Evolutionary conservation across 495 filamentous ascomycete species (phyloP).

Genomic region (Daldinia concentrica): DNA sequence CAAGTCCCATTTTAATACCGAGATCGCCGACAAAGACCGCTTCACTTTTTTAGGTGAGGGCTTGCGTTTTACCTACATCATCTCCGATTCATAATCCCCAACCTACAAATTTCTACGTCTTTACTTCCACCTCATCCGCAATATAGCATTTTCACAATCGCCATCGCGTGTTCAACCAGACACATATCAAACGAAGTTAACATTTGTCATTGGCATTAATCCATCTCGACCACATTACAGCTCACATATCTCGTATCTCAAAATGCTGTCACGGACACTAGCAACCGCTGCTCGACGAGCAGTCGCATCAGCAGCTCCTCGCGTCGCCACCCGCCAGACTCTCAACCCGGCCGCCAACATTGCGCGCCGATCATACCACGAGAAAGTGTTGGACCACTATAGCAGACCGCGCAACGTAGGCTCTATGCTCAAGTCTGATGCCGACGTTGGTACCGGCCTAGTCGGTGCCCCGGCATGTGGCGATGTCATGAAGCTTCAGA

Average conservation of each 20-base stretch:
- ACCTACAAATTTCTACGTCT: conserved; percentile 15
- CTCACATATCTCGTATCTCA: conserved; percentile 9
- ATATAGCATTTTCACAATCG: conserved; percentile 2
- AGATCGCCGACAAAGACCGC: conserved; percentile 49
- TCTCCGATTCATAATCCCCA: conserved; percentile 21
- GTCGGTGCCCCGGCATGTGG: conserved; percentile 94
- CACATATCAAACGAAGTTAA: not conserved
- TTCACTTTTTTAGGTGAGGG: conserved; percentile 29
- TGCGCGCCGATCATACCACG: conserved; percentile 61
- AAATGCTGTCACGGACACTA: conserved; percentile 45
- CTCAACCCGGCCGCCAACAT: conserved; percentile 51
- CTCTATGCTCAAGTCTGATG: conserved; percentile 84
- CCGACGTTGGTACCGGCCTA: conserved; percentile 93
- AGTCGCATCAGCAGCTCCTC: conserved; percentile 40
- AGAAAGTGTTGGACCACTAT: conserved; percentile 91
- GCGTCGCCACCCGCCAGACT: conserved; percentile 51
- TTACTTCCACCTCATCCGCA: conserved; percentile 8
- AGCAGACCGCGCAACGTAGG: conserved; percentile 93
- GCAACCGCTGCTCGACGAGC: conserved; percentile 46
- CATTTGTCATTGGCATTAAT: not conserved
- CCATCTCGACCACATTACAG: not conserved
- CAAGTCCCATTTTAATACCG: conserved; percentile 43
- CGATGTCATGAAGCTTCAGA: conserved; percentile 99
- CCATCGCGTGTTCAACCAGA: not conserved
- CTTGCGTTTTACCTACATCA: conserved; percentile 27